Conservation (phyloP, 2,329 filamentous ascomycete genomes). For the Verticillium zaregamsianum region DNA sequence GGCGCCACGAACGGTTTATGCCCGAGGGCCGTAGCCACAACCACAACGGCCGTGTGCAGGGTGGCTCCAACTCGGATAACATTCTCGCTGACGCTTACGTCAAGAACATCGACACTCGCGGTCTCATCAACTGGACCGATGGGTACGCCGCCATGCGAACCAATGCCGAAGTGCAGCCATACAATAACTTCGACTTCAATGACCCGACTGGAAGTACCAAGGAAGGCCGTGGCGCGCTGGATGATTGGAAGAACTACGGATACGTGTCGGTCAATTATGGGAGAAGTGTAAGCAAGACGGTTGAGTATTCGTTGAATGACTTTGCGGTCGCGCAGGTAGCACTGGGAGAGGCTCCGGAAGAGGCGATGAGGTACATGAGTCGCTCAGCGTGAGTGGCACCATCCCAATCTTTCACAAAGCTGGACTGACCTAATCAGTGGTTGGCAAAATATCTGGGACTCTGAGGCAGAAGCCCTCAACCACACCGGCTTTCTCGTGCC, state of each 20-base stretch:
- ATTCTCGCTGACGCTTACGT: conserved; percentile 57
- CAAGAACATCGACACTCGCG: conserved; percentile 32
- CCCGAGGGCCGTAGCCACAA: conserved; percentile 52
- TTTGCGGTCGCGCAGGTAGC: conserved; percentile 53
- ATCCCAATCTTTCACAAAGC: fast-evolving
- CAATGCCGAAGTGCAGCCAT: conserved; percentile 50
- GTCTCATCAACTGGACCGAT: conserved; percentile 50
- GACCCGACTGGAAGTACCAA: conserved; percentile 50
- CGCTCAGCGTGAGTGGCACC: conserved; percentile 31
- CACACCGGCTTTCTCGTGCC: conserved; percentile 57
- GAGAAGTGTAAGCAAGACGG: conserved; percentile 48
- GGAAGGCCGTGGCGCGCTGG: conserved; percentile 52
- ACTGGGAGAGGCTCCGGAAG: conserved; percentile 42
- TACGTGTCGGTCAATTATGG: conserved; percentile 52
- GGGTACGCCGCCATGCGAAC: conserved; percentile 50
- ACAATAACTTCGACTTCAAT: conserved; percentile 42
- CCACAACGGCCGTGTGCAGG: conserved; percentile 54
- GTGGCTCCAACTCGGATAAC: conserved; percentile 57
- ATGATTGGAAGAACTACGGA: conserved; percentile 53
- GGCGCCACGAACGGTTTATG: conserved; percentile 48
- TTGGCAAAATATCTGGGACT: conserved; percentile 59
- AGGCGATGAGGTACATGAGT: conserved; percentile 46
- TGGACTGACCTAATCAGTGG: conserved; percentile 21
- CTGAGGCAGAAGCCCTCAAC: conserved; percentile 35
- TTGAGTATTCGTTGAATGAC: conserved; percentile 57